Percentiles rank a stretch among this genome's conserved stretches.
Evolutionary conservation across 495 filamentous ascomycete species (phyloP).

Genomic region (Annulohypoxylon bovei): DNA sequence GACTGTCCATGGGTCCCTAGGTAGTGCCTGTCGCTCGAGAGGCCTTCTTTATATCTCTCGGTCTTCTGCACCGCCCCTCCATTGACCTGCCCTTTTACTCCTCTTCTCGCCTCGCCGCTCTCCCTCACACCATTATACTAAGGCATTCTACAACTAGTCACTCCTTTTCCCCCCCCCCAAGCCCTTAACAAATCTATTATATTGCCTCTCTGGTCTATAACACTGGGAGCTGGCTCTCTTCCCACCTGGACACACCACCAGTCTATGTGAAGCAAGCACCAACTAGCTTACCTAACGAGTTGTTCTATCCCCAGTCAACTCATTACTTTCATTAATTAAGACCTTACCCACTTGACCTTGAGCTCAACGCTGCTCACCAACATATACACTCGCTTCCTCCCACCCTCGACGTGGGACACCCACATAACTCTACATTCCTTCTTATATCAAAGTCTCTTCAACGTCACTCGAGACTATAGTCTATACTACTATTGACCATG

Average conservation of each 20-base stretch:
- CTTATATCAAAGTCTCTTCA: conserved; percentile 5
- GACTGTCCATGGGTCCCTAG: conserved; percentile 51
- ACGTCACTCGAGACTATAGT: conserved; percentile 42
- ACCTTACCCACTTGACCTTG: conserved; percentile 16
- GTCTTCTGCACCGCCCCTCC: conserved; percentile 57
- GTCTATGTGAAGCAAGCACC: conserved; percentile 50
- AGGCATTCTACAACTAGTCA: conserved; percentile 53
- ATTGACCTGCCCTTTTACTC: conserved; percentile 45
- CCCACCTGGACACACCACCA: conserved; percentile 49
- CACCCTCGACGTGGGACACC: conserved; percentile 14
- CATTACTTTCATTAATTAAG: conserved; percentile 59
- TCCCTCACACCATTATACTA: conserved; percentile 50
- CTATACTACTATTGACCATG: conserved; percentile 48
- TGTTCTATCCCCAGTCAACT: conserved; percentile 51
- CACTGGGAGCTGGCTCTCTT: conserved; percentile 63
- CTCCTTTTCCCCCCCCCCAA: conserved; percentile 51
- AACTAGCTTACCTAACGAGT: conserved; percentile 52
- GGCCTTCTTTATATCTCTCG: conserved; percentile 61
- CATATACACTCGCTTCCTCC: conserved; percentile 45
- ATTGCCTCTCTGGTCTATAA: conserved; percentile 59
- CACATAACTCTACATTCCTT: conserved; percentile 28
- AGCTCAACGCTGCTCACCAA: conserved; percentile 32
- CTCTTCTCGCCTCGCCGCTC: conserved; percentile 47
- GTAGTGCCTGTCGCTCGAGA: conserved; percentile 47
- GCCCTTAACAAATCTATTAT: conserved; percentile 50